These are phyloP conservation scores for Agrocybe chaxingu DNA, from an alignment of 768 basidiomycete genomes.

Conservation along the genomic window DNA sequence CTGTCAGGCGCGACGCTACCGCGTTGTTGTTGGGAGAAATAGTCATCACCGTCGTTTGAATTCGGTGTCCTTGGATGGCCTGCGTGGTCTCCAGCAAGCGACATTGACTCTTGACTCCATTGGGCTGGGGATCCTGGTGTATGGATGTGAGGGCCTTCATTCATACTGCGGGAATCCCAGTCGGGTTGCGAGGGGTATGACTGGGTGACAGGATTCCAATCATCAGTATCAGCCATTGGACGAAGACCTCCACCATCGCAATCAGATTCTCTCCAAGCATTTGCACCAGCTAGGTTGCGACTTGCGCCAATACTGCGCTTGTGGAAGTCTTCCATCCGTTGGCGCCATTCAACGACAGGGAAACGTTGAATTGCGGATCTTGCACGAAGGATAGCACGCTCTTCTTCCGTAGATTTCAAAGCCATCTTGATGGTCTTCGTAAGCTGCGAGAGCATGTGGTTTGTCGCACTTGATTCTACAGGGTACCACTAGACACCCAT, in stretches of 20 bases:
- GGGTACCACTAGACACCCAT: constrained; percentile 79
- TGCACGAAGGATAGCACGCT: constrained; percentile 89
- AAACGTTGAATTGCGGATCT: constrained; percentile 94
- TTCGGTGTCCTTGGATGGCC: constrained; percentile 45
- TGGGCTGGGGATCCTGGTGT: constrained; percentile 57
- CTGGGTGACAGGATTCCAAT: constrained; percentile 75
- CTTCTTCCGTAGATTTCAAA: constrained; percentile 85
- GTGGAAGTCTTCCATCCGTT: constrained; percentile 94
- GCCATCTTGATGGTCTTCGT: constrained; percentile 95
- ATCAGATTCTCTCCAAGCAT: constrained; percentile 79
- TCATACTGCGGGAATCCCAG: constrained; percentile 66
- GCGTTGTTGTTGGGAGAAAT: constrained; percentile 43
- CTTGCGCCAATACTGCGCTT: constrained; percentile 75
- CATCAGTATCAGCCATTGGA: constrained; percentile 65
- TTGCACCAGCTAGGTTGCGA: constrained; percentile 60
- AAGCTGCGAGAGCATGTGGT: constrained; percentile 92
- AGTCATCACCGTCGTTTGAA: constrained; percentile 51
- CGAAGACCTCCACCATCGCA: constrained; percentile 46
- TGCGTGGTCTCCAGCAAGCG: constrained; percentile 37
- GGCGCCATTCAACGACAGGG: constrained; percentile 97
- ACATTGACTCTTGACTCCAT: constrained; percentile 59
- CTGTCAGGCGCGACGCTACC: constrained; percentile 27
- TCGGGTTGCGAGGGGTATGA: constrained; percentile 67
- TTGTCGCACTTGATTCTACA: constrained; percentile 89
- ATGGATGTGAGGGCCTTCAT: constrained; percentile 34